Evolutionary conservation across 306 rosid species (phyloP), one percentile per base, ranked within the genome.

Genomic region (Betula pendula): DNA sequence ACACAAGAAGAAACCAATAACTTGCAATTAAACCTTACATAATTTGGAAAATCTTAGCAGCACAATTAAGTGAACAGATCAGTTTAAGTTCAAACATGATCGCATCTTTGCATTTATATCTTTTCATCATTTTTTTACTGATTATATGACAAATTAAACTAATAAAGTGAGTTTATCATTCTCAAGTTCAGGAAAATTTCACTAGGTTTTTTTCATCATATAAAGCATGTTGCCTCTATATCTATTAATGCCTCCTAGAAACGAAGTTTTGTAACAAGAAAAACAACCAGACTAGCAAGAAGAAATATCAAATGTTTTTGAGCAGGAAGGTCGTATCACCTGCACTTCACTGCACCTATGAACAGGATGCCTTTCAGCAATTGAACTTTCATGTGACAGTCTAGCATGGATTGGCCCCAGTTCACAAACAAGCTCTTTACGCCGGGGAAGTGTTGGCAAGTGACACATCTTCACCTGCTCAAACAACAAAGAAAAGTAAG

Each of bases 311-410:
- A 66, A 84, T 53, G 45, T 71, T 68, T 73, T 65, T 75, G 50
- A 80, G 80, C 71, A 77, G 72, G 31, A 62, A 56, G 84, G 75
- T 80, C 73, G 59, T 72, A 72, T 59, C 84, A 92, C 99, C 99
- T 95, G 97, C 66, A 81, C 75, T 87, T 95, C 94, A 78, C 72
- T 92, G 92, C 93, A 92, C 90, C 90, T 89, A 87, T 92, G 88
- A 82, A 95, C 87, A 72, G 96, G 99, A 83, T 88, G 96, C 85
- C 73, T 92, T 83, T 73, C 82, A 77, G 97, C 97, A 68, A 74
- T 40, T 66, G 90, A 84, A 76, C 84, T 56, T 82, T 89, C 88
- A 2, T 43, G 58, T 25, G 88, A 66, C 79, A 95, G 81, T 81
- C 35, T 86, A 29, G 96, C 91, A 75, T 95, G 97, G 84, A 92